Evolutionary conservation across 768 basidiomycete species (phyloP), one percentile per base, ranked within the genome.

Genomic region (Hydnum rufescens): DNA sequence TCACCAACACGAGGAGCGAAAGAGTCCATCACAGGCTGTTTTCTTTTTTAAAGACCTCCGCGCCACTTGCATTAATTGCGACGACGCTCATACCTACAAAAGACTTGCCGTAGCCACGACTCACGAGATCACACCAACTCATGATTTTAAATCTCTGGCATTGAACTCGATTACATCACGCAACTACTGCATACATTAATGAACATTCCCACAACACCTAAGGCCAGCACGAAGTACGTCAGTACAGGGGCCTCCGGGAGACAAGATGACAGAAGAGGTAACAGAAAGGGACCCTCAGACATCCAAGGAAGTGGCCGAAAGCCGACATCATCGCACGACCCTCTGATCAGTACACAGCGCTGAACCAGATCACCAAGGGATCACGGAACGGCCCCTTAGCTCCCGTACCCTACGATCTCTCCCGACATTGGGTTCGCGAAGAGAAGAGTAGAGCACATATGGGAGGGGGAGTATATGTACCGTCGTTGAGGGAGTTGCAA

Each of bases 301-400:
- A 47, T 47, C 44, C 44, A 47, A 47, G 44, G 44, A 47, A 47
- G 44, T 39, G 34, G 34, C 34, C 8, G 25, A 16, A 16, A 26
- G 8, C 26, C 13, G 26, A 47, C 44, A 47, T 47, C 44, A 47
- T 47, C 25, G 44, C 44, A 47, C 44, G 26, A 13, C 44, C 8
- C 44, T 25, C 44, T 16, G 25, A 16, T 16, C 44, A 47, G 8
- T 19, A 47, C 25, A 26, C 44, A 47, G 44, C 44, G 44, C 44
- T 13, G 25, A 13, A 39, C 13, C 36, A 13, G 13, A 13, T 39
- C 13, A 1, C 36, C n/a, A n/a, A n/a, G n/a, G n/a, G n/a, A n/a
- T n/a, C n/a, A n/a, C 13, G 36, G 36, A 47, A 16, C 8, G 44
- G 44, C 44, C 44, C 44, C 44, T 47, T 47, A 47, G 44, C 44